Evolutionary conservation across 257 asterid species (phyloP).

Genomic region (Nicotiana undulata): DNA sequence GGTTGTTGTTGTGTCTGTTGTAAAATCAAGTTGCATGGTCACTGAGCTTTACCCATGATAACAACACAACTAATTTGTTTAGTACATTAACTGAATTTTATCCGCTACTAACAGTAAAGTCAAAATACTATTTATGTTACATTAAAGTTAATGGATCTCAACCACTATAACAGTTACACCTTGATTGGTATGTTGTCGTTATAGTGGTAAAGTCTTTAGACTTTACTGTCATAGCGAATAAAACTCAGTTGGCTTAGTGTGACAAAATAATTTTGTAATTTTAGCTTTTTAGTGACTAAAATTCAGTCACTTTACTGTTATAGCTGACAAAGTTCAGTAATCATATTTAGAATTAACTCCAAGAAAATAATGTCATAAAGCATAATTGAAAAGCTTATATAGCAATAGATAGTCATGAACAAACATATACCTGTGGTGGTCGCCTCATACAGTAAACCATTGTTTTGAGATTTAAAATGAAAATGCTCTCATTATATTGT

Average conservation of each 20-base stretch:
- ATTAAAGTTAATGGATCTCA: too few relatives aligned
- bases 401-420: constrained; percentile 1
- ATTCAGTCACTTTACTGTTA: neutral
- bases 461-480: constrained; percentile 17
- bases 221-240: neutral
- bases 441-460: constrained; percentile 20
- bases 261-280: neutral
- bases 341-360: too few relatives aligned
- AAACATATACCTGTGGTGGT: constrained; percentile 14
- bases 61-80: neutral
- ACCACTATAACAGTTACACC: too few relatives aligned
- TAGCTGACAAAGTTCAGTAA: too few relatives aligned
- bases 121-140: too few relatives aligned
- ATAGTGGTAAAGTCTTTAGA: neutral
- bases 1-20: too few relatives aligned
- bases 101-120: too few relatives aligned
- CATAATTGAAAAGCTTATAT: neutral
- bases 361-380: neutral
- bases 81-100: too few relatives aligned
- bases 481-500: constrained; percentile 15
- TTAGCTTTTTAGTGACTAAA: neutral
- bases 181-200: neutral
- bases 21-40: neutral
- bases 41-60: neutral
- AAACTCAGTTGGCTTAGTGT: neutral